Base-by-base conservation (phyloP, 148 eudicot genomes). In the Silene latifolia region DNA sequence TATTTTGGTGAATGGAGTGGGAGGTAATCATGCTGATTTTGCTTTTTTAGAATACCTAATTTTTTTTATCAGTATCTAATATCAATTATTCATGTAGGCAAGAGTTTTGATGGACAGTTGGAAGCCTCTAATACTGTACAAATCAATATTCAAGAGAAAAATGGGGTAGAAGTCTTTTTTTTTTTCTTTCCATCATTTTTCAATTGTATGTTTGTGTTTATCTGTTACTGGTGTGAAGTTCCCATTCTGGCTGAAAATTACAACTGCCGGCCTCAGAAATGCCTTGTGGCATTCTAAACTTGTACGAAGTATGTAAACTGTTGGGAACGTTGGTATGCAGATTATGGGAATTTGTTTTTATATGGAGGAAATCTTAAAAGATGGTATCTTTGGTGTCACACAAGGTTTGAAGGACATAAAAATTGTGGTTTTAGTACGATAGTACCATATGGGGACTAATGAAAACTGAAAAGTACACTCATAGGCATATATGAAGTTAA, bases 111-210 rank as follows among this genome's bases (percentile, higher is more conserved):
- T 46, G 68, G 25, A 74, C 75, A 63, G 44, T 57, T 65, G 67
- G 65, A 25, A 81, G 60, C 54, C 71, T 66, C 70, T 68, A 62
- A 10, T 56, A 60, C 62, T 25, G 72, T 27, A 39, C 63, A 60
- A 74, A 74, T 47, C 53, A 74, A 76, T 56, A 72, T 35, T n/a
- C 66, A 68, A 27, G 66, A 68, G 69, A 69, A 64, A 63, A 68
- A 78, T 27, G 66, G 77, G 90, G 89, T 89, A 80, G 62, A 77
- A 71, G 75, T 62, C 39, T 68, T 27, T 24, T 53, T 58, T 27
- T 39, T 51, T 20, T 77, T 8, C 12, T 17, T 15, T 57, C 13
- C 12, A 17, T 12, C 19, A 17, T 27, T 39, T 25, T 25, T 44
- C 8, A 54, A 19, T 54, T 68, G 21, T 65, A 24, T 23, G 47